Evolutionary conservation across 108 stramenopile species (phyloP), one percentile per base, ranked within the genome.

Genomic region (Aureococcus anophagefferens): DNA sequence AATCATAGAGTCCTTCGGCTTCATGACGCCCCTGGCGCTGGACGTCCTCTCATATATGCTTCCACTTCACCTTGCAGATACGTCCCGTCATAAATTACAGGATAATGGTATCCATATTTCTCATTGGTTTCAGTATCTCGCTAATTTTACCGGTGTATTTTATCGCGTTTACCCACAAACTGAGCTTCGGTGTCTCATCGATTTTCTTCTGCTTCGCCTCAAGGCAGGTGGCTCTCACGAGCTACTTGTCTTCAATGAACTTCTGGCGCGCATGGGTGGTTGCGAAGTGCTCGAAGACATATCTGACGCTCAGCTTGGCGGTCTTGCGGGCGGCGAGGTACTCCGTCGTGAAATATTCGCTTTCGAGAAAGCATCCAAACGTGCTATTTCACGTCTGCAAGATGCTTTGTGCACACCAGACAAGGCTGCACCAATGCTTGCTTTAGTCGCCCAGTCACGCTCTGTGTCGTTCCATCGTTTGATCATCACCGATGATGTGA

Each of bases 31-130:
- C 3, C 75, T 93, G 59, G 86, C 91, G 5, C 74, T 91, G 35
- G 96, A 96, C 80, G 93, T 94, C 25, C 79, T 94, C 69, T 85
- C 88, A 9, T 89, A 85, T 73, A 87, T 89, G 67, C 80, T 96
- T 29, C 75, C 94, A 21, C 73, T 72, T 30, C 81, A 89, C 65
- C 77, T 93, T 9, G 65, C 76, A 73, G 46, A 83, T 77, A 33
- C 67, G 46, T 13, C 74, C 65, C 30, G 71, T 72, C 45, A 73
- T 84, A 80, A 90, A 80, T 70, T 73, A n/a, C 62, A 75, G 89
- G 89, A 84, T 69, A 89, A 89, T 68, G 93, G 93, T 25, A 83
- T 94, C n/a, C 86, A 91, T 66, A 88, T 88, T 29, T 84, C 89
- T 5, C 88, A 90, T 63, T 94, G 93, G 93, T 72, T 94, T n/a